Evolutionary conservation across 495 filamentous ascomycete genomes (phyloP).

Genomic region (Penicillium fimorum): DNA sequence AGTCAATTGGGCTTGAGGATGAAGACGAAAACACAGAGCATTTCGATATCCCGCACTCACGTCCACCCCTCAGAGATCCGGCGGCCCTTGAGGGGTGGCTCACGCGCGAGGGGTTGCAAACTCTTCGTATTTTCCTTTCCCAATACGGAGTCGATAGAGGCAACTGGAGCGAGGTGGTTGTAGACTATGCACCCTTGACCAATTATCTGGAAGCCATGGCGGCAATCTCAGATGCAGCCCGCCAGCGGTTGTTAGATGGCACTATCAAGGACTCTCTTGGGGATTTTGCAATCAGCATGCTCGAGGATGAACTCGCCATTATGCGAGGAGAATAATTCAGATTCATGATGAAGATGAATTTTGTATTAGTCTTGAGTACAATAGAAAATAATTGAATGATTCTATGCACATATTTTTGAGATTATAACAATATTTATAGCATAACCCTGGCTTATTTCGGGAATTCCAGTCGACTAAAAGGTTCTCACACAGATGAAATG

Average conservation of each 20-base stretch:
- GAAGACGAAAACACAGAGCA: slow-evolving; percentile 13
- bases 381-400: not conserved
- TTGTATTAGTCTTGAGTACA: not conserved
- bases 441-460: not conserved
- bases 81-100: slow-evolving; percentile 40
- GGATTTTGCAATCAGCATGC: slow-evolving; percentile 40
- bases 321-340: slow-evolving; percentile 19
- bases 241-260: slow-evolving; percentile 33
- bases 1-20: slow-evolving; percentile 2
- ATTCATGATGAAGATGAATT: not conserved
- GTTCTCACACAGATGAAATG: not conserved
- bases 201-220: slow-evolving; percentile 42
- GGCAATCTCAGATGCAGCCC: slow-evolving; percentile 28
- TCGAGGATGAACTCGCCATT: slow-evolving; percentile 43
- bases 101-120: slow-evolving; percentile 34
- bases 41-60: slow-evolving; percentile 11
- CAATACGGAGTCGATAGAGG: slow-evolving; percentile 47
- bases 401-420: not conserved
- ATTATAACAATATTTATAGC: not conserved
- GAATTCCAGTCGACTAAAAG: not conserved
- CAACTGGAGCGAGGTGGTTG: slow-evolving; percentile 40
- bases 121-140: slow-evolving; percentile 37
- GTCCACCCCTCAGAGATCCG: slow-evolving; percentile 31
- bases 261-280: slow-evolving; percentile 38
- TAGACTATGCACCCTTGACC: slow-evolving; percentile 37